phyloP scores from a whole-genome alignment of 768 basidiomycete genomes.

The Boletus tomentosulus region DNA sequence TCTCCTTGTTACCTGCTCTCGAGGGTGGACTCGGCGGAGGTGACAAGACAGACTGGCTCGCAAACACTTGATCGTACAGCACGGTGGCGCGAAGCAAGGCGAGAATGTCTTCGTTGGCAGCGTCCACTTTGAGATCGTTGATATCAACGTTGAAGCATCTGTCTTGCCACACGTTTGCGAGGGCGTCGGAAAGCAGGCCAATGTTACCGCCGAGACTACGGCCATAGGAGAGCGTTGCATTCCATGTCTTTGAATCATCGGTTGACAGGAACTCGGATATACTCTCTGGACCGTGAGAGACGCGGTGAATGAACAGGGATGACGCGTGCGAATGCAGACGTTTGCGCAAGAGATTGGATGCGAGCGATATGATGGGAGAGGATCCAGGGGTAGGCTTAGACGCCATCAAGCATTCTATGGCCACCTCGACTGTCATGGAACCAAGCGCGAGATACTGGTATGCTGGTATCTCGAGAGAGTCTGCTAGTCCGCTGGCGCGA shows the following conservation, averaged over 20 bases:
- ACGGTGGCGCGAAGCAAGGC: constrained; percentile 56
- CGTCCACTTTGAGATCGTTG: constrained; percentile 29
- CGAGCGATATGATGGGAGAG: constrained; percentile 50
- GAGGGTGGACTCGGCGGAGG: constrained; percentile 58
- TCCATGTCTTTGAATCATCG: constrained; percentile 36
- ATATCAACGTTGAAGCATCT: constrained; percentile 25
- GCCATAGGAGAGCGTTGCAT: constrained; percentile 53
- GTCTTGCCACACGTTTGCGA: constrained; percentile 56
- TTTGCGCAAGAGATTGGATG: constrained; percentile 44
- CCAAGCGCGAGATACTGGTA: constrained; percentile 56
- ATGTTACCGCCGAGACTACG: constrained; percentile 59
- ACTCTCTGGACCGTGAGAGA: constrained; percentile 21
- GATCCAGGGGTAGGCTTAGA: constrained; percentile 11
- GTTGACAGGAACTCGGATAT: constrained; percentile 15
- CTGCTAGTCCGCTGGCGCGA: constrained; percentile 26
- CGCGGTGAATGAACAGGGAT: constrained; percentile 49
- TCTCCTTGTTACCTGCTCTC: not conserved
- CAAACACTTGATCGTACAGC: constrained; percentile 60
- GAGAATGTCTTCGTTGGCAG: constrained; percentile 44
- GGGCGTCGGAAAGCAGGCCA: constrained; percentile 46
- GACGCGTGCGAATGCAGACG: constrained; percentile 51
- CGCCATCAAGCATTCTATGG: constrained; percentile 37
- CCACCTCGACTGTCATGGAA: constrained; percentile 50
- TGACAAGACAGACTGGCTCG: constrained; percentile 41
- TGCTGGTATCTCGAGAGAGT: constrained; percentile 32